Percentiles rank a stretch among this genome's conserved stretches.
Evolutionary conservation across 1,284 basidiomycete genomes (phyloP).

Genomic region (Leccinum ponderosum): DNA sequence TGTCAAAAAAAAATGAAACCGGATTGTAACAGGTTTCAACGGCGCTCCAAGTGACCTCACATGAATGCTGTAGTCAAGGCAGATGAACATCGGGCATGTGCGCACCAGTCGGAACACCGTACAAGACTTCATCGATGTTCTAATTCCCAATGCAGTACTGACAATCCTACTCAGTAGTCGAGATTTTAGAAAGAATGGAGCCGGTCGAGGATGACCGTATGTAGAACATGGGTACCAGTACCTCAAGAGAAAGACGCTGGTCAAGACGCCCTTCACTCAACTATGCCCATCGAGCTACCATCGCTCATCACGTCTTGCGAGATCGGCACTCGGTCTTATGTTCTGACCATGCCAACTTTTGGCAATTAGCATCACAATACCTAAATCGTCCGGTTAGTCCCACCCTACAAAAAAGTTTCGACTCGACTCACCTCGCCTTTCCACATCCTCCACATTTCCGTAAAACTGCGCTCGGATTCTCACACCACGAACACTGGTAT

Average conservation of each 20-base stretch:
- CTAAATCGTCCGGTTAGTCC: conserved; percentile 25
- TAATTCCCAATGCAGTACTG: not conserved
- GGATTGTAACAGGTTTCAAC: too few relatives aligned
- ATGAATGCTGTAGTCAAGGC: not conserved
- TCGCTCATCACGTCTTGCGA: conserved; percentile 2
- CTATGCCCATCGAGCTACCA: not conserved
- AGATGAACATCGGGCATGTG: not conserved
- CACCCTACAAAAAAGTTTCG: too few relatives aligned
- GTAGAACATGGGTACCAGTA: too few relatives aligned
- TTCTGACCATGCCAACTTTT: conserved; percentile 50
- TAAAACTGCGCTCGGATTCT: conserved; percentile 55
- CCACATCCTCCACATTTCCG: conserved; percentile 51
- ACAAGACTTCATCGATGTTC: not conserved
- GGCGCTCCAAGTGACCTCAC: too few relatives aligned
- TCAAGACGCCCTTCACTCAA: not conserved
- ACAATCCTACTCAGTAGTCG: not conserved
- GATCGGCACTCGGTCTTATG: conserved; percentile 42
- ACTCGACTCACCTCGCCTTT: conserved; percentile 38
- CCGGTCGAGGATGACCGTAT: too few relatives aligned
- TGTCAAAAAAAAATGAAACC: too few relatives aligned
- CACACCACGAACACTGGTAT: conserved; percentile 58
- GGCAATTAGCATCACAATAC: conserved; percentile 52
- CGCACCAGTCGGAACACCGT: not conserved
- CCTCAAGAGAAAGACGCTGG: not conserved
- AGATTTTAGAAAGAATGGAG: not conserved